Percentiles rank a stretch among this genome's conserved stretches.
phyloP scores from a whole-genome alignment of 1,284 basidiomycete species.

The Pseudozyma hubeiensis region DNA sequence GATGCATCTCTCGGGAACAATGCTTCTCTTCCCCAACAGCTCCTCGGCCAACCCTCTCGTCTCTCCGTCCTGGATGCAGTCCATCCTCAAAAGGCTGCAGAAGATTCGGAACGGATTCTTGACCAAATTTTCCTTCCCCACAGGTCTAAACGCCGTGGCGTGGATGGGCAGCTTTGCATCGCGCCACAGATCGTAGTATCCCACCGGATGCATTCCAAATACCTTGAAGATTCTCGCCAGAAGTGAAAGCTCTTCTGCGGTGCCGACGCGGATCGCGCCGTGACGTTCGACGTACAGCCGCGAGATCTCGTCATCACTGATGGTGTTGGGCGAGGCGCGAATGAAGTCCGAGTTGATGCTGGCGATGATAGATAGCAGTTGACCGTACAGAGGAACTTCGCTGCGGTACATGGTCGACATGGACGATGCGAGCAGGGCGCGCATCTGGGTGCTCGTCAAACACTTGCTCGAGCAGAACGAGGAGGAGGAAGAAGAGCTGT shows the following conservation, averaged over 20 bases:
- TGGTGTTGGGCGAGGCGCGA: background rate
- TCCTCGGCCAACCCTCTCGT: conserved; percentile 62
- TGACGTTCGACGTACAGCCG: conserved; percentile 70
- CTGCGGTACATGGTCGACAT: conserved; percentile 69
- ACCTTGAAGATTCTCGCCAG: conserved; percentile 69
- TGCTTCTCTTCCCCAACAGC: conserved; percentile 66
- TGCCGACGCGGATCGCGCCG: conserved; percentile 71
- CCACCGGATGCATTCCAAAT: conserved; percentile 70
- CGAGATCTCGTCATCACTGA: conserved; percentile 54
- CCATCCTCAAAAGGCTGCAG: conserved; percentile 69
- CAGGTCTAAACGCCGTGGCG: conserved; percentile 70
- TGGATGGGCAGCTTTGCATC: conserved; percentile 70
- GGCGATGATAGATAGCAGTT: conserved; percentile 69
- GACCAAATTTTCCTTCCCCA: conserved; percentile 59
- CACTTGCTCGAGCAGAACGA: background rate
- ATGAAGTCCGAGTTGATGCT: conserved; percentile 67
- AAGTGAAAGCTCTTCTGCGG: conserved; percentile 66
- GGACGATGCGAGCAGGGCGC: conserved; percentile 67
- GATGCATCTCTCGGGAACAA: conserved; percentile 67
- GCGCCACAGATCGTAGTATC: conserved; percentile 70
- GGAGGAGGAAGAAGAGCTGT: conserved; percentile 12
- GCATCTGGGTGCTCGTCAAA: conserved; percentile 54
- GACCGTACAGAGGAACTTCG: conserved; percentile 71
- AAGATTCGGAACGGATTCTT: conserved; percentile 71
- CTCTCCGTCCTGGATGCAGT: conserved; percentile 63